Percentiles rank a stretch among this genome's conserved stretches.
Evolutionary conservation across 139 green algal genomes (phyloP).

Genomic region (Chlorella sp.): DNA sequence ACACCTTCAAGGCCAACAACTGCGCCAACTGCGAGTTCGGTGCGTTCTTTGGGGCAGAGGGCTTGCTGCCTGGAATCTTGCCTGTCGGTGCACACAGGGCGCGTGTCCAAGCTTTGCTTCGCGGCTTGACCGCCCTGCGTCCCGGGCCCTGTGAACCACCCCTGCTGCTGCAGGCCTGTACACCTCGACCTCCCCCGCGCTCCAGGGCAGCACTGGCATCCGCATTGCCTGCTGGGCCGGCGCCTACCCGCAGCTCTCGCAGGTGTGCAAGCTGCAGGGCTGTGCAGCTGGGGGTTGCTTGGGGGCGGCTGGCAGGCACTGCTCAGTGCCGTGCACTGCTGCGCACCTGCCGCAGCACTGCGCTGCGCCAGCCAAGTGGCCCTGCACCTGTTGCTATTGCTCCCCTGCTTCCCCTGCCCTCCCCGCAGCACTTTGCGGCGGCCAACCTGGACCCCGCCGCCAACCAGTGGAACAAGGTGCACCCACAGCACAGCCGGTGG

Average conservation of each 20-base stretch:
- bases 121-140: no score
- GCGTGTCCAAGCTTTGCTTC: no score
- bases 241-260: slow-evolving; percentile 57
- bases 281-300: neutral
- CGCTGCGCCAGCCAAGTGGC: no score
- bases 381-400: no score
- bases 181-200: slow-evolving; percentile 63
- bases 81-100: no score
- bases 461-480: slow-evolving; percentile 75
- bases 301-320: neutral
- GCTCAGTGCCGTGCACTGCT: no score
- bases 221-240: slow-evolving; percentile 67
- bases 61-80: no score
- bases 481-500: neutral
- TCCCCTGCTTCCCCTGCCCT: neutral
- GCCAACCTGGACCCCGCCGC: slow-evolving; percentile 67
- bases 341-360: neutral
- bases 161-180: slow-evolving; percentile 60
- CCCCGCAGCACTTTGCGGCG: slow-evolving; percentile 56
- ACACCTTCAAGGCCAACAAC: slow-evolving; percentile 60
- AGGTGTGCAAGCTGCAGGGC: neutral
- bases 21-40: slow-evolving; percentile 58
- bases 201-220: slow-evolving; percentile 54
- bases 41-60: slow-evolving; percentile 27
- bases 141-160: no score